These are phyloP conservation scores for Penicillium sp. DNA, from an alignment of 2,329 filamentous ascomycete species.

Conservation along the genomic window DNA sequence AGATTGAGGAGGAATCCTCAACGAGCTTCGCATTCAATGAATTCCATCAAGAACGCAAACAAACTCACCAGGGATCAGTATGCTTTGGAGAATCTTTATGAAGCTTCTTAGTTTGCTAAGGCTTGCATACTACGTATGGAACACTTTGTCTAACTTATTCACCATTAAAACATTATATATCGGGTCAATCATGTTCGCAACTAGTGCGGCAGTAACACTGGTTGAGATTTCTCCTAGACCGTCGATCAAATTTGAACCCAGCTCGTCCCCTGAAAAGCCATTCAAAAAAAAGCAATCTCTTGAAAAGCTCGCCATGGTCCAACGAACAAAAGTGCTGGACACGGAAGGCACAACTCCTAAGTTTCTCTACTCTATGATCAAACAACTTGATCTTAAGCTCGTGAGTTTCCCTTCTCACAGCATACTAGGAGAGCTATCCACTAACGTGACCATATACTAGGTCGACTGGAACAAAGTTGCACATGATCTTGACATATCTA, in stretches of 20 bases:
- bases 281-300: not conserved
- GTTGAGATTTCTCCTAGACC: not conserved
- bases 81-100: not conserved
- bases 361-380: conserved; percentile 61
- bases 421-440: conserved; percentile 1
- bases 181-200: not conserved
- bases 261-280: not conserved
- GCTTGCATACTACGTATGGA: not conserved
- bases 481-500: conserved; percentile 55
- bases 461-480: conserved; percentile 60
- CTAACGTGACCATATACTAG: conserved; percentile 33
- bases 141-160: not conserved
- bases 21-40: too few species aligned
- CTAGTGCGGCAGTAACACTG: not conserved
- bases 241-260: not conserved
- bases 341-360: conserved; percentile 55
- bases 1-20: too few species aligned
- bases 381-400: conserved; percentile 58
- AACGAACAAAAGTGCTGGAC: conserved; percentile 50
- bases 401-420: conserved; percentile 35
- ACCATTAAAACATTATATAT: not conserved
- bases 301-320: conserved; percentile 31
- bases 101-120: not conserved
- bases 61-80: too few species aligned
- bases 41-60: too few species aligned